Evolutionary conservation across 129 eudicot genomes (phyloP), one percentile per base, ranked within the genome.

Genomic region (Flaveria sonorensis): DNA sequence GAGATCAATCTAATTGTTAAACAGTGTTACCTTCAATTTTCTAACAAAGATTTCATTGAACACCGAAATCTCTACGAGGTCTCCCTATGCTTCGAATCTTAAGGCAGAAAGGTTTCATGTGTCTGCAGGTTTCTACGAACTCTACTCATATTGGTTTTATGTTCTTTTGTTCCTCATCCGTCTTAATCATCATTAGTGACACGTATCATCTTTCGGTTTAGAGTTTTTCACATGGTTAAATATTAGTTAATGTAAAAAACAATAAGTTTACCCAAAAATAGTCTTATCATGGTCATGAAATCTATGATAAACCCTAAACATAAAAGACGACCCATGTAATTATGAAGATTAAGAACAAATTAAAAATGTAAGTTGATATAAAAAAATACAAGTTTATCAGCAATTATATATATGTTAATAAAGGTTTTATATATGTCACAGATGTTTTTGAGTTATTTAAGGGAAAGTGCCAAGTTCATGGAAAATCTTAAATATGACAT

Each of bases 51-150:
- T 14, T 10, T 24, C 15, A 7, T 9, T n/a, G 8, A 53, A 32
- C n/a, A 73, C 1, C 43, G 9, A 26, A 73, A 63, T 64, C 89
- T 86, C 18, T 55, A 21, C 24, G 70, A 74, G 26, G 74, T 78
- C 82, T 86, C 96, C 0, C 70, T 84, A 9, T 64, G 47, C 28
- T 90, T 69, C 83, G 92, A 26, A 68, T 90, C 23, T 64, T 90
- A 16, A 82, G 96, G 67, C 91, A 90, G 30, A 65, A 86, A 23
- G 92, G 88, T 80, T 76, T 77, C 23, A 56, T 2, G 76, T 87
- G 15, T 50, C 82, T 0, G 70, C 87, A 83, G 87, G 95, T 86
- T 26, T 15, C 10, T 71, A 19, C 5, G 1, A 8, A 61, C 43
- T 14, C 52, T 42, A 11, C 14, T 11, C 13, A 14, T 28, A 0